A percentile compares a stretch with the other conserved stretches of the same genome.
Evolutionary conservation across 1,284 basidiomycete species (phyloP).

Genomic region (Leccinum pachyderme): DNA sequence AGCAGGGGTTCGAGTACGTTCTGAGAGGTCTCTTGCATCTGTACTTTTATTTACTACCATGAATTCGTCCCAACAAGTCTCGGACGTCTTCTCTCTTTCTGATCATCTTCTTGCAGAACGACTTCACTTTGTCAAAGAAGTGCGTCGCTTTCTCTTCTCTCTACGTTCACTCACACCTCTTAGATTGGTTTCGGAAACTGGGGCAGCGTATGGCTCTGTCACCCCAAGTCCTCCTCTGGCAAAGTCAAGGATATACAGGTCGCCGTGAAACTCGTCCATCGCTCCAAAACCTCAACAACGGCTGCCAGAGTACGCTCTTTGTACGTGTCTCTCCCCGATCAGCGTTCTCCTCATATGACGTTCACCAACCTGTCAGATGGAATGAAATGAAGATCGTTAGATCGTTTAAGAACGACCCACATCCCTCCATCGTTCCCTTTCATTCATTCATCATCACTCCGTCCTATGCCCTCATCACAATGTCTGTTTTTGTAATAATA

Average conservation of each 20-base stretch:
- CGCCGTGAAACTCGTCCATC: constrained; percentile 88
- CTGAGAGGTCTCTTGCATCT: constrained; percentile 5
- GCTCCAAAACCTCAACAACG: constrained; percentile 75
- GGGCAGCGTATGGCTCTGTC: constrained; percentile 80
- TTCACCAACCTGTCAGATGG: constrained; percentile 52
- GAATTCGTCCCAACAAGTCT: constrained; percentile 36
- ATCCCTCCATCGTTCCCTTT: constrained; percentile 89
- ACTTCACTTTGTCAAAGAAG: constrained; percentile 75
- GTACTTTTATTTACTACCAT: constrained; percentile 36
- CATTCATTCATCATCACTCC: constrained; percentile 92
- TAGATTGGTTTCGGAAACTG: constrained; percentile 86
- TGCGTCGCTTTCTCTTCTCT: constrained; percentile 29
- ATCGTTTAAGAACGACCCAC: constrained; percentile 75
- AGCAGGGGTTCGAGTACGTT: not conserved
- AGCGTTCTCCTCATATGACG: constrained; percentile 10
- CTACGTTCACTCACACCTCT: not conserved
- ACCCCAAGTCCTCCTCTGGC: constrained; percentile 51
- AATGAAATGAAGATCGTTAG: constrained; percentile 94
- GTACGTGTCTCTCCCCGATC: constrained; percentile 39
- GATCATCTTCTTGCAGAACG: constrained; percentile 66
- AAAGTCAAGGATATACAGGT: constrained; percentile 53
- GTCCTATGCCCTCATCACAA: constrained; percentile 82
- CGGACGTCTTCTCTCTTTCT: constrained; percentile 53
- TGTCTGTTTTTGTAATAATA: constrained; percentile 51
- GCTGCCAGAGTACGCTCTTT: constrained; percentile 84